A percentile compares a stretch with the other conserved stretches of the same genome.
Conservation (phyloP, 257 asterid species). For the Petunia secreta region DNA sequence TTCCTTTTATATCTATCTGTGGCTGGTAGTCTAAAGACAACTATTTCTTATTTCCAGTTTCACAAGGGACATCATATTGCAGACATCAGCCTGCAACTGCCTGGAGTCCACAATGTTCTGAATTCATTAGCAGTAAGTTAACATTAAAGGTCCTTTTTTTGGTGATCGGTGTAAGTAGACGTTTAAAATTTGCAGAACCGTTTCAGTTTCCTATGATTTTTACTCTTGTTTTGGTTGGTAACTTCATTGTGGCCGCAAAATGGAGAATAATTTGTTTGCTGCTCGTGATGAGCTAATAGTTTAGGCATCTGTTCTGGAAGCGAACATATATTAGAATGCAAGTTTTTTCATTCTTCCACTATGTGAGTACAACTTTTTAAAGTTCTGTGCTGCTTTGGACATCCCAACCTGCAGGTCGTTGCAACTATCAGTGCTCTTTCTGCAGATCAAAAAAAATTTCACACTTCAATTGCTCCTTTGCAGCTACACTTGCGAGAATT, state of each 20-base stretch:
- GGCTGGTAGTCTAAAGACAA: background rate
- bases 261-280: constrained; percentile 1
- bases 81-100: constrained; percentile 43
- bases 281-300: background rate
- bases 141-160: background rate
- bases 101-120: constrained; percentile 50
- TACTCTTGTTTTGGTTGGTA: background rate
- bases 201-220: background rate
- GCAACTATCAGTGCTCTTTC: constrained; percentile 38
- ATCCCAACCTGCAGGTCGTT: constrained; percentile 35
- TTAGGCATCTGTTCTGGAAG: background rate
- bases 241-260: background rate
- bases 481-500: constrained; percentile 36
- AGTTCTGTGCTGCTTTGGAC: background rate
- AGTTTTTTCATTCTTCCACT: constrained; percentile 7
- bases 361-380: background rate
- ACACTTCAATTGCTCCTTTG: constrained; percentile 34
- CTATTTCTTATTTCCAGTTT: constrained; percentile 25
- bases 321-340: background rate
- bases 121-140: constrained; percentile 50
- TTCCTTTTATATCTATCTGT: background rate
- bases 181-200: background rate
- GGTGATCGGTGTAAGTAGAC: background rate
- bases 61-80: constrained; percentile 38
- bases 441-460: constrained; percentile 31